Evolutionary conservation across 768 basidiomycete genomes (phyloP).

Genomic region (Boletus rex-veris): DNA sequence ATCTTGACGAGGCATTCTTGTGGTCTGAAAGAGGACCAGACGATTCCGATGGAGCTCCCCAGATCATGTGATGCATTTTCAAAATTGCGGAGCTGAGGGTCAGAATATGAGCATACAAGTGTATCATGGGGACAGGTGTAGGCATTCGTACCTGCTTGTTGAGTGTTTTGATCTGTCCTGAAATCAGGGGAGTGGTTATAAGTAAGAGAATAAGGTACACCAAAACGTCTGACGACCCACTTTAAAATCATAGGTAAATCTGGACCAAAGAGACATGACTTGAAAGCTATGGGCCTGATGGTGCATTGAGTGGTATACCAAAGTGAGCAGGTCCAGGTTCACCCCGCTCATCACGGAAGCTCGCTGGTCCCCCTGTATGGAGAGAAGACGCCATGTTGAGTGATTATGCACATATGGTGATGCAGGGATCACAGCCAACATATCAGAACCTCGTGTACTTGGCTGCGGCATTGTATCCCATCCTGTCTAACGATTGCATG

Average conservation of each 20-base stretch:
- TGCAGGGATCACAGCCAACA: conserved; percentile 1
- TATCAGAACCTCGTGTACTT: conserved; percentile 35
- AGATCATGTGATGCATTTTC: conserved; percentile 52
- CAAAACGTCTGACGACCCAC: not conserved
- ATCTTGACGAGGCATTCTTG: conserved; percentile 49
- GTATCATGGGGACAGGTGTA: not conserved
- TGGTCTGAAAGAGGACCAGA: conserved; percentile 48
- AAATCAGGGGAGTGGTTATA: not conserved
- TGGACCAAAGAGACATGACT: too few species aligned
- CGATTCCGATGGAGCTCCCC: conserved; percentile 52
- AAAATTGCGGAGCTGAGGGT: conserved; percentile 46
- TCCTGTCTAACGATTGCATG: conserved; percentile 59
- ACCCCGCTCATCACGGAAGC: conserved; percentile 25
- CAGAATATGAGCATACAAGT: not conserved
- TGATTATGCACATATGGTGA: conserved; percentile 4
- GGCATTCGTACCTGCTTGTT: conserved; percentile 40
- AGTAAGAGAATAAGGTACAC: not conserved
- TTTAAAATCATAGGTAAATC: too few species aligned
- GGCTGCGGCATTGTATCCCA: conserved; percentile 50
- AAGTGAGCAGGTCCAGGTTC: not conserved
- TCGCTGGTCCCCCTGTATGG: conserved; percentile 21
- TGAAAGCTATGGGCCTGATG: too few species aligned
- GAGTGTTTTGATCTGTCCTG: conserved; percentile 42
- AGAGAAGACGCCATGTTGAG: conserved; percentile 15
- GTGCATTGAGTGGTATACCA: too few species aligned